Percentiles rank a stretch among this genome's conserved stretches.
Conservation (phyloP, 1,284 basidiomycete species). For the Lignosus rhinocerotis region DNA sequence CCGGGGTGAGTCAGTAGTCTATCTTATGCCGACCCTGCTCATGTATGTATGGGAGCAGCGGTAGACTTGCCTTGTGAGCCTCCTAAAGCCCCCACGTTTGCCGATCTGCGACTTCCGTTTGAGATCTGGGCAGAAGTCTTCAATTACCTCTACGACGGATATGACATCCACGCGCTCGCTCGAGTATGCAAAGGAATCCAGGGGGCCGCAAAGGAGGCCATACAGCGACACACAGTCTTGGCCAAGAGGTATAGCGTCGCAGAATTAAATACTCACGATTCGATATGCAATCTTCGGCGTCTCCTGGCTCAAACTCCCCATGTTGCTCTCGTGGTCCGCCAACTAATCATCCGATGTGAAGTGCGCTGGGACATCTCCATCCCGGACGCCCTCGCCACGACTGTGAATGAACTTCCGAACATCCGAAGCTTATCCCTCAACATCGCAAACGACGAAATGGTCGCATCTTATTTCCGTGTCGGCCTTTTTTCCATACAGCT, state of each 20-base stretch:
- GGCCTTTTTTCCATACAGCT: not conserved
- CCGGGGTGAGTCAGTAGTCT: not conserved
- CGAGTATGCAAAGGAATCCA: slow-evolving; percentile 7
- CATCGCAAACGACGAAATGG: not conserved
- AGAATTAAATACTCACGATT: not conserved
- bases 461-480: not conserved
- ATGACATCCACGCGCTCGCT: slow-evolving; percentile 11
- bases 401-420: not conserved
- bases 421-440: slow-evolving; percentile 2
- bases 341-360: not conserved
- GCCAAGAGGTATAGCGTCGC: not conserved
- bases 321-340: not conserved
- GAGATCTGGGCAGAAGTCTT: slow-evolving; percentile 7
- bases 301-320: not conserved
- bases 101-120: slow-evolving; percentile 8
- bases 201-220: not conserved
- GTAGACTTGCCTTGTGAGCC: not conserved
- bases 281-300: not conserved
- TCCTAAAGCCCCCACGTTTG: not conserved
- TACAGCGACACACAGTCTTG: slow-evolving; percentile 1
- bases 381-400: not conserved
- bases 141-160: slow-evolving; percentile 6
- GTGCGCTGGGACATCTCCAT: not conserved
- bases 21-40: too few species aligned
- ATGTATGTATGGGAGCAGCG: not conserved